Conservation (phyloP, 148 eudicot genomes). For the Rhododendron griersonianum region DNA sequence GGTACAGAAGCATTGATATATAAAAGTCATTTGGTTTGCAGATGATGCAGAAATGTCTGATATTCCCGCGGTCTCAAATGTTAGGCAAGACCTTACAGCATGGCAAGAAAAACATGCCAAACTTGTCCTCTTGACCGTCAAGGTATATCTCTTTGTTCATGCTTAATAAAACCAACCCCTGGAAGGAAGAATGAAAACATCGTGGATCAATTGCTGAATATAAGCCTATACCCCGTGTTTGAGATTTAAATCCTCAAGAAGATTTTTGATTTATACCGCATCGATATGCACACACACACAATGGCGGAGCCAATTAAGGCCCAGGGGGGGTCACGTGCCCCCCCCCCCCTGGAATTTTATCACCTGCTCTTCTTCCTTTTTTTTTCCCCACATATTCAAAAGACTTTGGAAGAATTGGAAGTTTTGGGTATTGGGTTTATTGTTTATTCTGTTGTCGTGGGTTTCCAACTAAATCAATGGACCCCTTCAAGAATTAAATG, state of each 20-base stretch:
- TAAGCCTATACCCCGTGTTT: neutral
- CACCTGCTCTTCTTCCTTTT: no score
- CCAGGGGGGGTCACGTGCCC: no score
- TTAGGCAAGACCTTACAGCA: slow-evolving; percentile 86
- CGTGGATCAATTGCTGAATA: neutral
- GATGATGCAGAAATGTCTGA: slow-evolving; percentile 85
- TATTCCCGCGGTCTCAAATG: slow-evolving; percentile 86
- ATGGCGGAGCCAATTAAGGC: no score
- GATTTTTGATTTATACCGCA: neutral
- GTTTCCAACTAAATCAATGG: no score
- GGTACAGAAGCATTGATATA: neutral
- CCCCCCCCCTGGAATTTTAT: no score
- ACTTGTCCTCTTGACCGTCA: slow-evolving; percentile 71
- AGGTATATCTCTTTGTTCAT: slow-evolving; percentile 45
- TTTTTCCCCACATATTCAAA: no score
- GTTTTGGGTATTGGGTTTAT: no score
- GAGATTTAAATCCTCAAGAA: neutral
- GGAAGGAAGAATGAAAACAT: neutral
- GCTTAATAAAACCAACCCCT: neutral
- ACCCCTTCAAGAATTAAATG: no score
- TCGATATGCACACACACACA: no score
- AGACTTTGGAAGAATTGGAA: no score
- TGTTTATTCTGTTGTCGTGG: no score
- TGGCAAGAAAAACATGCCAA: slow-evolving; percentile 97
- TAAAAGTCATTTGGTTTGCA: slow-evolving; percentile 11